Evolutionary conservation across 495 filamentous ascomycete species (phyloP), one percentile per base, ranked within the genome.

Genomic region (Immersiella caudata): DNA sequence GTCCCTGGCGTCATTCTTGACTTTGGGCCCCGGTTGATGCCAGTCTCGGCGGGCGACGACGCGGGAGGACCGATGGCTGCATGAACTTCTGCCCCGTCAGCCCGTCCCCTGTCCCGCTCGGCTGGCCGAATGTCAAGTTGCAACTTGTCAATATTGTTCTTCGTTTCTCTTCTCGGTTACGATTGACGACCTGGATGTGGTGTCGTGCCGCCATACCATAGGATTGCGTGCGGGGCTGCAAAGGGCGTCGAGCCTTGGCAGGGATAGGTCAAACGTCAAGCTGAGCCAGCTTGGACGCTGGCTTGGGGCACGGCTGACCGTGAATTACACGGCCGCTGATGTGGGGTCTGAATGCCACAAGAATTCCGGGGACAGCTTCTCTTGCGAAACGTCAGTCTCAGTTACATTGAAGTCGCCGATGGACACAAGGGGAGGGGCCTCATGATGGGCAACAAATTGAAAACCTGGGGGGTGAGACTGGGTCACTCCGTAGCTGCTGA

Each of bases 21-120:
- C 12, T 20, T 61, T 40, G 29, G 29, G 54, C 21, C 29, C 52
- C 22, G 40, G 56, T 49, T 33, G 56, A 63, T 26, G 66, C 58
- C 66, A 67, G 59, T 63, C 50, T 67, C 66, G 66, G 65, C 59
- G 58, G 55, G 18, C 25, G 62, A 51, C 25, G 50, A 26, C 16
- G 26, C 57, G 33, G 59, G 29, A 64, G 36, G 14, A 22, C 62
- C 65, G 56, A 67, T 36, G 26, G 60, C 58, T 56, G 58, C 66
- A 63, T 67, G 50, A 62, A 49, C 59, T 18, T 25, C 46, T 29
- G 11, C 57, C 56, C 12, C 22, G 26, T 51, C 26, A 46, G 36
- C 40, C 36, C 22, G 14, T 36, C 5, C 22, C 60, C 60, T 49
- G 25, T n/a, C 35, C 54, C 54, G 6, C 26, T 11, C 21, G 22